phyloP scores from a whole-genome alignment of 495 filamentous ascomycete species.

The Penicillium argentinense region DNA sequence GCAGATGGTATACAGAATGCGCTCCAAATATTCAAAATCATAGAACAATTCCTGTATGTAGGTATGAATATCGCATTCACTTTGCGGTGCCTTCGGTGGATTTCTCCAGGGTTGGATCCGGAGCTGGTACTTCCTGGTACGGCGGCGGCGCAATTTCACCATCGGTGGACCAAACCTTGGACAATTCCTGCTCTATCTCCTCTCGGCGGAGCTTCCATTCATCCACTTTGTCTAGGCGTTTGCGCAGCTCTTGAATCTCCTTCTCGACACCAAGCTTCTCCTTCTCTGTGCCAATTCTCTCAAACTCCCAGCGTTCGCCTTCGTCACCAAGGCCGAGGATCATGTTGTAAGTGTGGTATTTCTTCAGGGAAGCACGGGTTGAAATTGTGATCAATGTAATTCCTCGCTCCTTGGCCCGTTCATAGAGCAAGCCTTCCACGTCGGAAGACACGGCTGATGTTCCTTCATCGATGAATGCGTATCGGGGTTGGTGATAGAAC shows the following conservation, averaged over 20 bases:
- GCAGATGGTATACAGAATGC: neutral
- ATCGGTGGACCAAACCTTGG: conserved; percentile 57
- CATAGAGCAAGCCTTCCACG: conserved; percentile 91
- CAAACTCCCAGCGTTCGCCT: conserved; percentile 76
- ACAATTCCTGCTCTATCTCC: conserved; percentile 70
- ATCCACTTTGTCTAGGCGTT: conserved; percentile 76
- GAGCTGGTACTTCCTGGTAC: conserved; percentile 19
- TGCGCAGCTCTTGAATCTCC: conserved; percentile 80
- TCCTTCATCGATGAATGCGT: conserved; percentile 92
- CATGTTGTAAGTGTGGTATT: conserved; percentile 90
- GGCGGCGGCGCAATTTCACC: conserved; percentile 44
- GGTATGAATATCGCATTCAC: neutral
- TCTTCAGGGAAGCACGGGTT: conserved; percentile 87
- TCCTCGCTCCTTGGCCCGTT: conserved; percentile 85
- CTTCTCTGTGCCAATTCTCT: conserved; percentile 85
- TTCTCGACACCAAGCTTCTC: conserved; percentile 90
- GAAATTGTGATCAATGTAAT: conserved; percentile 95
- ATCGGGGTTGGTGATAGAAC: conserved; percentile 92
- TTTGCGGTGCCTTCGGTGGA: neutral
- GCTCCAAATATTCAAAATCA: neutral
- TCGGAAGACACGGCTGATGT: conserved; percentile 92
- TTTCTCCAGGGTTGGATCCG: neutral
- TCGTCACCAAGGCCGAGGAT: conserved; percentile 71
- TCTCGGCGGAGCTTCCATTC: conserved; percentile 76
- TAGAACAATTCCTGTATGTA: neutral